Evolutionary conservation across 2,329 filamentous ascomycete genomes (phyloP).

Genomic region (Botrytis aclada): DNA sequence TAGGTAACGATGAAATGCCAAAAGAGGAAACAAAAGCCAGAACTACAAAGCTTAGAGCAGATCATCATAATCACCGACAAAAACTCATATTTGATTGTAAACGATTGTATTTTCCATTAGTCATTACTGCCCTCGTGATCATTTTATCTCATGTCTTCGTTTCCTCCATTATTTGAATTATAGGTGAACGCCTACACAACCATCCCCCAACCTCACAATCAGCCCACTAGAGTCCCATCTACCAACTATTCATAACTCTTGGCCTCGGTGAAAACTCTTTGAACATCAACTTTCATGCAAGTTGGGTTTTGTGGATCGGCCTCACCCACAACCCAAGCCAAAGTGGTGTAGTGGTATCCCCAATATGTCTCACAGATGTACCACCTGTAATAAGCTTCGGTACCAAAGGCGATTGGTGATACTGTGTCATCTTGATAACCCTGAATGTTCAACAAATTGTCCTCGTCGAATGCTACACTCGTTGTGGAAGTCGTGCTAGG

Average conservation of each 20-base stretch:
- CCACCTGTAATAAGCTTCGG: constrained; percentile 41
- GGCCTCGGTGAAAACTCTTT: constrained; percentile 29
- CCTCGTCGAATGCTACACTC: constrained; percentile 42
- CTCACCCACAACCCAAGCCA: constrained; percentile 44
- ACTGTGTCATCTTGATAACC: constrained; percentile 42
- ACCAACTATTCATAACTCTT: background rate
- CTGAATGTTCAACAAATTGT: constrained; percentile 41
- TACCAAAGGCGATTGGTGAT: constrained; percentile 33
- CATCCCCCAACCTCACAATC: background rate
- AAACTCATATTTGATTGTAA: background rate
- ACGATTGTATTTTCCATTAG: background rate
- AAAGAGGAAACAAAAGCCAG: background rate
- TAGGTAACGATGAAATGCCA: background rate
- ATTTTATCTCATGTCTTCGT: background rate
- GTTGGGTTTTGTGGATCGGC: constrained; percentile 44
- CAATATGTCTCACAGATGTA: constrained; percentile 43
- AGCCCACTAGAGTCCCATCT: background rate
- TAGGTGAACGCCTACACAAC: background rate
- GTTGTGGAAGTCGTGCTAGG: constrained; percentile 30
- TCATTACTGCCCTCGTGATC: background rate
- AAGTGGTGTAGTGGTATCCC: constrained; percentile 43
- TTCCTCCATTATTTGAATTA: background rate
- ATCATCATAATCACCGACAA: background rate
- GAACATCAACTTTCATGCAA: constrained; percentile 44
- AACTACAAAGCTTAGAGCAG: background rate